Evolutionary conservation across 108 stramenopile species (phyloP), one percentile per base, ranked within the genome.

Genomic region (Epithemia pelagica): DNA sequence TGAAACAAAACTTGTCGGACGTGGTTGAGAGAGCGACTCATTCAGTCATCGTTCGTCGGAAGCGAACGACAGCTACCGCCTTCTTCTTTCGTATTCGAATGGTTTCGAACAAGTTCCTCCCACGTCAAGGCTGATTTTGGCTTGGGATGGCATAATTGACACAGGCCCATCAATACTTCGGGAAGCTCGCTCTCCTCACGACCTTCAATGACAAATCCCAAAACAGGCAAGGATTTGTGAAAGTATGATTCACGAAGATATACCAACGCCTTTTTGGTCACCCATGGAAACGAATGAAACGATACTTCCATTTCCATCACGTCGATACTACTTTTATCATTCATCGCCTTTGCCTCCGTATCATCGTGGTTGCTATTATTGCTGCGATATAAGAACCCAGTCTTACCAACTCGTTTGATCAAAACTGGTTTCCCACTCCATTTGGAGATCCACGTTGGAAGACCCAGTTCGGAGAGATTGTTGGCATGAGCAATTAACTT

Each of bases 201-300:
- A 30, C 87, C 87, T 65, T 92, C 91, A 57, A 92, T 88, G 27
- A 86, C 81, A 61, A 88, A 92, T 0, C 82, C 85, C 74, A 89
- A 83, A 15, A 76, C 79, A 2, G 70, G 79, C 30, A 92, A 54
- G 51, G 78, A 64, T 28, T 83, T 92, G 30, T 85, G 76, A 52
- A 89, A 88, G 52, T 70, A 82, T 33, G 23, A 32, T 52, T 82
- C 84, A 58, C 86, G 87, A 66, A 92, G 57, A 62, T 86, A 92
- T 22, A 84, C 74, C 67, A 84, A 84, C 3, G 73, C 91, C 61
- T 92, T 84, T 51, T 92, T 92, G 60, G 85, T 82, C 19, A 92
- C 52, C 52, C 84, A 92, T 5, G 91, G 91, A 58, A 92, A 92
- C 0, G 84, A 81, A 59, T 92, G 88, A 25, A 92, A 72, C 24